Evolutionary conservation across 306 rosid species (phyloP), one percentile per base, ranked within the genome.

Genomic region (Acacia acuminata): DNA sequence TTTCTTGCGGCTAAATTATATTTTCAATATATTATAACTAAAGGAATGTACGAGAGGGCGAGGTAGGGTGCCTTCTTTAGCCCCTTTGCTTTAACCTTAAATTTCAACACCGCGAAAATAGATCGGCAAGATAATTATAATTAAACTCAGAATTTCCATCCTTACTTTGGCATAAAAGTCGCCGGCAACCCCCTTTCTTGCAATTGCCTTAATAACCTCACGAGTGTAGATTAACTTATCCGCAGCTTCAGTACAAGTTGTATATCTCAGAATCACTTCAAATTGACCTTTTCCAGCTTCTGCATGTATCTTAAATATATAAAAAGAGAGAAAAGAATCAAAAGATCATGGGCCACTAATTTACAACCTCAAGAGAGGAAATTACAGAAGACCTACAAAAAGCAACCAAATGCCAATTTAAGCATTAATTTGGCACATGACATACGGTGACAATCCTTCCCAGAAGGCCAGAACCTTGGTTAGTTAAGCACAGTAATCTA

Each of bases 271-370:
- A 85, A 80, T 89, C 76, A 95, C 12, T 86, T 95, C 98, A 86
- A 89, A 93, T 85, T 95, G 98, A 58, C 98, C 98, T 81, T 89
- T 92, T 76, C 92, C 98, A 86, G 92, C 79, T 82, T 95, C 98
- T 47, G 97, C 91, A 79, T 93, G 98, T 71, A 95, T 12, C 98
- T 94, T 79, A 74, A 79, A 75, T 71, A 63, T 61, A 19, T 30
- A 72, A 8, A 76, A 76, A 56, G 67, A 78, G 20, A n/a, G n/a
- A n/a, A 48, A 22, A 25, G 77, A 50, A 45, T 70, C 34, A 32
- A 76, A 75, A 84, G 75, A 65, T 36, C 44, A 25, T 51, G 67
- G 66, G 30, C 53, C 73, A 44, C 40, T 45, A 51, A 63, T 24
- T 13, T 4, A 71, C 50, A 82, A 22, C 60, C 15, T 17, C 24